Base-by-base conservation (phyloP, 2,329 filamentous ascomycete species). In the Aspergillus oerlinghausenensis region DNA sequence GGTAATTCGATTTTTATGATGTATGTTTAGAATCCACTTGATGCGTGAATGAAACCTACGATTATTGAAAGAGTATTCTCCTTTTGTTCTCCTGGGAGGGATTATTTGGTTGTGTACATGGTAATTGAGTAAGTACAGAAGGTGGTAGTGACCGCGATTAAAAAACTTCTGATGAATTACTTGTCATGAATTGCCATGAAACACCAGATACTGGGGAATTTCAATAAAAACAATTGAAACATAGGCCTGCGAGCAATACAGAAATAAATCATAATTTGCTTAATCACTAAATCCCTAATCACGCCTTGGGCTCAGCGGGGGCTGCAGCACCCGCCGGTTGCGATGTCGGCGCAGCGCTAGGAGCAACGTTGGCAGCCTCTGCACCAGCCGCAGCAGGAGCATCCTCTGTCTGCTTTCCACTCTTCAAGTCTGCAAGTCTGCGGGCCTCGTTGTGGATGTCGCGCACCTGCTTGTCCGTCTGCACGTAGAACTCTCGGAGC, bases 381-480 rank as follows among this genome's bases (percentile, higher is more conserved):
- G 47, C 40, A 38, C 55, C 51, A 38, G 58, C 45, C 21, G 55
- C 50, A 52, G 56, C 51, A 21, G 63, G 40, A 19, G 55, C 40
- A 56, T 63, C 70, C 60, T 51, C 35, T 52, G 40, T 69, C 68
- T 54, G 58, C 66, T 81, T 80, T 49, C 76, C 75, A 49, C 69
- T 87, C 87, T 97, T 97, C 64, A 99, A 76, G 63, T 96, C 86
- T 51, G 93, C 93, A 54, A 99, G 81, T 65, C 94, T 87, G 61
- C 88, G 84, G 32, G 94, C 94, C 82, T 99, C 94, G 60, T 82
- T 83, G 77, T 99, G 94, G 49, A 99, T 94, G 72, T 99, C 94
- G 67, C 91, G 82, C 32, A 97, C 92, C 77, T 97, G 92, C 79
- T 91, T 91, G 73, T 88, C 87, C 61, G 89, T 84, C 65, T 90